Base-by-base conservation (phyloP, 148 eudicot genomes). In the Cornus kousa region DNA sequence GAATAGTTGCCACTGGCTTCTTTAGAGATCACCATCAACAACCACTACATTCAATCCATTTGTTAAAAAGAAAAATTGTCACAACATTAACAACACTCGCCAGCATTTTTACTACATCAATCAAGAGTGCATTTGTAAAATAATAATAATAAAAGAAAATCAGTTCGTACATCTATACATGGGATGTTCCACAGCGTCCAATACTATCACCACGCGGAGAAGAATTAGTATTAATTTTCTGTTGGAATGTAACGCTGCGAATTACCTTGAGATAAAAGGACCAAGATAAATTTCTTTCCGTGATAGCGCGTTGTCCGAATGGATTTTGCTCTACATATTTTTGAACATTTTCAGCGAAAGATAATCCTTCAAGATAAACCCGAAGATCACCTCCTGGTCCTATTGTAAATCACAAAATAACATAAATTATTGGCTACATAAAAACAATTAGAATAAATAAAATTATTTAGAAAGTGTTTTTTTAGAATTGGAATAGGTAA, bases 331-430 rank as follows among this genome's bases (percentile, higher is more conserved):
- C 75, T 13, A 91, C 88, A 77, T 89, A 90, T 39, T 84, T 82
- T 76, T 85, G 97, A 71, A 91, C 91, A 70, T 91, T 77, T 24
- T 89, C 86, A 16, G 92, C 88, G 53, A 72, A 79, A 5, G 91
- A 86, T 78, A 91, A 77, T 71, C 85, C 82, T 83, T 85, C 91
- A 4, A 93, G 91, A 85, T 91, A 91, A 32, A 79, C 73, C 24
- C 94, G 88, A 81, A 91, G 91, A 48, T 87, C 88, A 5, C 97
- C 95, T 8, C 79, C 79, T 2, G 90, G 91, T 72, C 94, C 95
- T 90, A 90, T 68, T 77, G 76, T 53, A 32, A 79, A 43, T 22
- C 50, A 71, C 70, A 75, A 35, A 65, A 43, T 22, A 33, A 23
- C 6, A 22, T 78, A 32, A 60, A 24, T 70, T 35, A 57, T 6